Evolutionary conservation across 164 flowering plant genomes (phyloP), one percentile per base, ranked within the genome.

Genomic region (Cinnamomum chago): DNA sequence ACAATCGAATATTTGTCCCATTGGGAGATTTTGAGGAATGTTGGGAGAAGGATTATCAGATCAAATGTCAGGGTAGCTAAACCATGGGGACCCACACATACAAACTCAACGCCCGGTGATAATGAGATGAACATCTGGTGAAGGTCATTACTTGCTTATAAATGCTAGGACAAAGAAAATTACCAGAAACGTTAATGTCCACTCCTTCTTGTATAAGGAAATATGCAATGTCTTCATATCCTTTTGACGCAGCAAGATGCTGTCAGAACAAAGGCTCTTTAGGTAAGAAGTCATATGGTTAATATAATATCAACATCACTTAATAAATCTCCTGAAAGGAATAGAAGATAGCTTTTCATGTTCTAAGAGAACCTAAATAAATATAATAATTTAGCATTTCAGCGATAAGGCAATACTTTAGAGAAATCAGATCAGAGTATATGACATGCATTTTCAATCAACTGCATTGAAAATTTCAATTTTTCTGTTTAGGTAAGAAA

Each of bases 201-300:
- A 85, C 89, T 58, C 83, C 83, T 76, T 83, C 77, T 74, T 86
- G 82, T 79, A 90, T 83, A 66, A 89, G 90, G 68, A 80, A 84
- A 70, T 13, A 5, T 13, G 79, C 58, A 40, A 88, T 80, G 58
- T 90, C 89, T 79, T 88, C 91, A 80, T 82, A 81, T 70, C 97
- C 97, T 82, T 72, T 84, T 70, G 90, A 86, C 69, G 97, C 94
- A 22, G 94, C 90, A 51, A 90, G 81, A 86, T 90, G 97, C 97
- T 92, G 89, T 68, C 22, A 55, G 60, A 55, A 55, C 60, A 55
- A 55, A 20, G 60, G 60, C 60, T 55, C 60, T 55, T 14, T 55
- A 55, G 13, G n/a, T 55, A 15, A 55, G 60, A 13, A 40, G 47
- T 40, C 47, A 40, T 40, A 40, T 40, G 47, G 47, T 40, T 40